These are phyloP conservation scores for Podaxis sp. DNA, from an alignment of 768 basidiomycete genomes.

Conservation along the genomic window DNA sequence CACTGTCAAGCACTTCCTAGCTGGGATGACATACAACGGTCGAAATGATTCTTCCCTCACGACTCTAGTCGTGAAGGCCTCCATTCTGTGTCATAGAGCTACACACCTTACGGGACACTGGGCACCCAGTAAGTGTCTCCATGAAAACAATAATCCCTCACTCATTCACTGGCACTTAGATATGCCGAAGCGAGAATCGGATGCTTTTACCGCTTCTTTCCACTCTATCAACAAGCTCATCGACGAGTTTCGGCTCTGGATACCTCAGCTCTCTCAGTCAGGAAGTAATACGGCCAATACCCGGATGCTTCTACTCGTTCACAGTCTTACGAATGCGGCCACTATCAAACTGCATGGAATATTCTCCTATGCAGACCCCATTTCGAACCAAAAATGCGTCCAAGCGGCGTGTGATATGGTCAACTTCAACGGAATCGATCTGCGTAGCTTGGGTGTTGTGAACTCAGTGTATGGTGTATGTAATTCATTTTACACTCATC, in stretches of 20 bases:
- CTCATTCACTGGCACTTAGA: constrained; percentile 24
- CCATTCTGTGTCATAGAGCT: constrained; percentile 55
- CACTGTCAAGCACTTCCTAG: constrained; percentile 48
- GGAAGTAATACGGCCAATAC: constrained; percentile 28
- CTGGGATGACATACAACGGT: constrained; percentile 25
- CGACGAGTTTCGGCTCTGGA: constrained; percentile 30
- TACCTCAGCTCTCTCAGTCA: constrained; percentile 29
- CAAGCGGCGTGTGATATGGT: constrained; percentile 40
- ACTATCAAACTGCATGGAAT: constrained; percentile 48
- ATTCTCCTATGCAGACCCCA: constrained; percentile 37
- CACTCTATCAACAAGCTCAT: constrained; percentile 42
- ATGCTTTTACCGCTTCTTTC: constrained; percentile 39
- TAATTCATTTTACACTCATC: constrained; percentile 14
- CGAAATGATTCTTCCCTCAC: constrained; percentile 32
- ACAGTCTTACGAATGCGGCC: constrained; percentile 44
- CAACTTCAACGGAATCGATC: constrained; percentile 31
- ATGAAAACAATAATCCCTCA: neutral
- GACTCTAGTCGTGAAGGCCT: constrained; percentile 47
- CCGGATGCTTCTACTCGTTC: constrained; percentile 38
- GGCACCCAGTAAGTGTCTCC: constrained; percentile 31
- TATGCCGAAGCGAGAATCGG: constrained; percentile 34
- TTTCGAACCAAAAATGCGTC: constrained; percentile 41
- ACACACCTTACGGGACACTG: constrained; percentile 47
- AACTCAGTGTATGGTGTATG: constrained; percentile 53
- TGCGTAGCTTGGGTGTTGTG: constrained; percentile 34